phyloP scores from a whole-genome alignment of 2,329 filamentous ascomycete species.

The Penicillium sp. region DNA sequence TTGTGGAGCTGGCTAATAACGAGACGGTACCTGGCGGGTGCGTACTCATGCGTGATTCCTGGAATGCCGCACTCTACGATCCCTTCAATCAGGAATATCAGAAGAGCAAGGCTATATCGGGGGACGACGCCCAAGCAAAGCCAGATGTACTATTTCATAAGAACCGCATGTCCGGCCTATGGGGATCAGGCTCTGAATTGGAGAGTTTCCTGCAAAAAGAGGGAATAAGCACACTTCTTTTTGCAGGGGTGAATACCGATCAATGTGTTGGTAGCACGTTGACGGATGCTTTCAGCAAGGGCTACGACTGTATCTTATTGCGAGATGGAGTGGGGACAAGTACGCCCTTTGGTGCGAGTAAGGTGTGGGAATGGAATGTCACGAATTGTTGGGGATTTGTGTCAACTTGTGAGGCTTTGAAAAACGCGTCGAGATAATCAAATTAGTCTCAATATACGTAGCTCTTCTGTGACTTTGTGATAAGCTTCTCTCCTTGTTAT shows the following conservation, averaged over 20 bases:
- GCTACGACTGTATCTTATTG: constrained; percentile 63
- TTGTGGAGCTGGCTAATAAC: constrained; percentile 38
- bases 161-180: constrained; percentile 65
- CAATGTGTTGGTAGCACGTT: constrained; percentile 65
- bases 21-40: constrained; percentile 36
- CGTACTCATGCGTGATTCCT: constrained; percentile 59
- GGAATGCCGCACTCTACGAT: constrained; percentile 62
- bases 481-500: too few relatives aligned
- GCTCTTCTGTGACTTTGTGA: too few relatives aligned
- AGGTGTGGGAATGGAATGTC: constrained; percentile 32
- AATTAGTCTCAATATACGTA: neutral
- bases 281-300: constrained; percentile 61
- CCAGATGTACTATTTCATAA: constrained; percentile 62
- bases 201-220: constrained; percentile 50
- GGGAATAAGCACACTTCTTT: constrained; percentile 58
- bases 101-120: neutral
- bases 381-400: constrained; percentile 12
- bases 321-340: constrained; percentile 62
- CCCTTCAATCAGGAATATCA: constrained; percentile 51
- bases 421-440: neutral
- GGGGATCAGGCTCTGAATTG: constrained; percentile 54
- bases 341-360: constrained; percentile 48
- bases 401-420: constrained; percentile 8
- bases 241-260: constrained; percentile 67
- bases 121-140: constrained; percentile 6